Evolutionary conservation across 306 rosid genomes (phyloP).

Genomic region (Cicer chorassanicum): DNA sequence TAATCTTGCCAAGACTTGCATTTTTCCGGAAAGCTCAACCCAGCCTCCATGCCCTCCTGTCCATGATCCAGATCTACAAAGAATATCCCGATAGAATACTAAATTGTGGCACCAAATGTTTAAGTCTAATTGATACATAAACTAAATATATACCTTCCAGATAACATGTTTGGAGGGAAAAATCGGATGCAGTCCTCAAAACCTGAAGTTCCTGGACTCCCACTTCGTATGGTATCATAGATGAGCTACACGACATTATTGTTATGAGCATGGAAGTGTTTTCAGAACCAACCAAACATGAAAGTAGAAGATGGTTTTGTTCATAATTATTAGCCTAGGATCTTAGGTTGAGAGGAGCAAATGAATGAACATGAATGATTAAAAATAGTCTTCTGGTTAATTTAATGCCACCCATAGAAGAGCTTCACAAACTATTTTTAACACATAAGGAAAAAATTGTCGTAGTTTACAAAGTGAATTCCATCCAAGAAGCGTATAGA

Average conservation of each 20-base stretch:
- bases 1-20: slow-evolving; percentile 94
- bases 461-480: slow-evolving; percentile 28
- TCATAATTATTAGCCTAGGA: slow-evolving; percentile 5
- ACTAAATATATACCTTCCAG: slow-evolving; percentile 73
- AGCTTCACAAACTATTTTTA: slow-evolving; percentile 26
- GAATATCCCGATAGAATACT: slow-evolving; percentile 37
- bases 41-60: slow-evolving; percentile 91
- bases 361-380: slow-evolving; percentile 14
- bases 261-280: slow-evolving; percentile 43
- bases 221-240: slow-evolving; percentile 79
- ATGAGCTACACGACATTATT: slow-evolving; percentile 72
- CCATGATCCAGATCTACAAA: slow-evolving; percentile 86
- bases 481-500: not conserved
- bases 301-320: slow-evolving; percentile 40
- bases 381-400: slow-evolving; percentile 10
- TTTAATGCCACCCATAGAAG: slow-evolving; percentile 15
- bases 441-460: slow-evolving; percentile 10
- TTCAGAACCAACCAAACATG: slow-evolving; percentile 23
- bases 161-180: slow-evolving; percentile 88
- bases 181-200: slow-evolving; percentile 92
- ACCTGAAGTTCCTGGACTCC: slow-evolving; percentile 92
- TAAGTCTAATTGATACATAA: slow-evolving; percentile 1
- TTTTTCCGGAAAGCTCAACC: slow-evolving; percentile 97
- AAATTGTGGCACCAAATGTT: slow-evolving; percentile 32
- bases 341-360: slow-evolving; percentile 27